phyloP scores from a whole-genome alignment of 31 red algal species.

The Asparagopsis taxiformis region DNA sequence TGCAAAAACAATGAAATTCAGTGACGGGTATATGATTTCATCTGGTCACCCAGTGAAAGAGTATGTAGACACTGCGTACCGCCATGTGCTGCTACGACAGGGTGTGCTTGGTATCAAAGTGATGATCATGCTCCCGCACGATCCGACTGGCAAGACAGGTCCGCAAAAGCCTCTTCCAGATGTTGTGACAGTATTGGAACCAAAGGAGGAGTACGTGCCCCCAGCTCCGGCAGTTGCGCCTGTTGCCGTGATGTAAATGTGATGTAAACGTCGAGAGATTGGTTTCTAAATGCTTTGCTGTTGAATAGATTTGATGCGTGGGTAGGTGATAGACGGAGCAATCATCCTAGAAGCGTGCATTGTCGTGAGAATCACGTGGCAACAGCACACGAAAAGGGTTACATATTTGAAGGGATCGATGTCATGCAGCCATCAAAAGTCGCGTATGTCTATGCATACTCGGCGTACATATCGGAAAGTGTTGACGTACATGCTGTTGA shows the following conservation, averaged over 20 bases:
- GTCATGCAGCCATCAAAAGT: too few relatives aligned
- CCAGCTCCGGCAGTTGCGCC: conserved; percentile 33
- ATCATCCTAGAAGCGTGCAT: too few relatives aligned
- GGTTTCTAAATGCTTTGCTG: not conserved
- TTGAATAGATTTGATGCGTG: too few relatives aligned
- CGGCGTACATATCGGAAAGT: too few relatives aligned
- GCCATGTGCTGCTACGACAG: conserved; percentile 94
- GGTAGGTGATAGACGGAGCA: too few relatives aligned
- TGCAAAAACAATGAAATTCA: conserved; percentile 99
- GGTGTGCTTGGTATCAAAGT: conserved; percentile 99
- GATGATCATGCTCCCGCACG: conserved; percentile 98
- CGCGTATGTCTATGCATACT: too few relatives aligned
- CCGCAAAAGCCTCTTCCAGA: conserved; percentile 91
- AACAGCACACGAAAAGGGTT: too few relatives aligned
- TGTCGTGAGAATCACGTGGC: too few relatives aligned
- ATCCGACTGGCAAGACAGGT: conserved; percentile 88
- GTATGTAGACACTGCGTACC: conserved; percentile 85
- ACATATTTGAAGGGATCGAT: too few relatives aligned
- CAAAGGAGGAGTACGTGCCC: conserved; percentile 83
- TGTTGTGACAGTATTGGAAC: conserved; percentile 82
- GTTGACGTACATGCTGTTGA: too few relatives aligned
- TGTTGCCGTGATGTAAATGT: conserved; percentile 49
- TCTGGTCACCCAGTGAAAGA: conserved; percentile 88
- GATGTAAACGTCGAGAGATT: not conserved
- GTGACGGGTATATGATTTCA: conserved; percentile 98